Evolutionary conservation across 768 basidiomycete genomes (phyloP).

Genomic region (Boletus tomentosulus): DNA sequence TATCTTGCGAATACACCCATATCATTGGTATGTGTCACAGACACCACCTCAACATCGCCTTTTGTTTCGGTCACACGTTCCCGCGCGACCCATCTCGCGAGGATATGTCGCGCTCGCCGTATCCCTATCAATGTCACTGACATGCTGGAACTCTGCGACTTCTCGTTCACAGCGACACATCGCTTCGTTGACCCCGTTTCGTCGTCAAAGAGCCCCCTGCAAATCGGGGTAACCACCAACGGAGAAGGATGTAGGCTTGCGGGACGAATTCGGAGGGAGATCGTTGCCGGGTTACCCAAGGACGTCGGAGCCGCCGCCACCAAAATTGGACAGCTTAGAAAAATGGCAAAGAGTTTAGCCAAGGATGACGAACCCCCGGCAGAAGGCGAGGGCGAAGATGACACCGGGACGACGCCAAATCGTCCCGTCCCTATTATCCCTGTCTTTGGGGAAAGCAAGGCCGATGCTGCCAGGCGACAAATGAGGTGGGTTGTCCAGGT

Average conservation of each 20-base stretch:
- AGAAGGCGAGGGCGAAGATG: constrained; percentile 52
- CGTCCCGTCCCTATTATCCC: constrained; percentile 51
- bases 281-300: constrained; percentile 68
- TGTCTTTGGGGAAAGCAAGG: constrained; percentile 32
- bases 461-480: constrained; percentile 53
- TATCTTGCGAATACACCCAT: constrained; percentile 38
- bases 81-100: constrained; percentile 58
- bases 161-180: constrained; percentile 81
- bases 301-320: constrained; percentile 72
- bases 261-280: constrained; percentile 74
- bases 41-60: constrained; percentile 57
- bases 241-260: constrained; percentile 87
- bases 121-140: constrained; percentile 88
- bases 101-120: constrained; percentile 48
- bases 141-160: constrained; percentile 82
- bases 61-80: constrained; percentile 21
- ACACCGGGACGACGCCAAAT: constrained; percentile 56
- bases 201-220: constrained; percentile 49
- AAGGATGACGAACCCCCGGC: constrained; percentile 9
- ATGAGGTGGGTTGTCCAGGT: constrained; percentile 95
- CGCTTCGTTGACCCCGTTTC: constrained; percentile 59
- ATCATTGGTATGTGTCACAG: constrained; percentile 75
- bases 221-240: constrained; percentile 86
- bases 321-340: constrained; percentile 67
- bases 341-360: constrained; percentile 40